These are phyloP conservation scores for Ettlia oleoabundans DNA, from an alignment of 139 green algal species.

Conservation along the genomic window DNA sequence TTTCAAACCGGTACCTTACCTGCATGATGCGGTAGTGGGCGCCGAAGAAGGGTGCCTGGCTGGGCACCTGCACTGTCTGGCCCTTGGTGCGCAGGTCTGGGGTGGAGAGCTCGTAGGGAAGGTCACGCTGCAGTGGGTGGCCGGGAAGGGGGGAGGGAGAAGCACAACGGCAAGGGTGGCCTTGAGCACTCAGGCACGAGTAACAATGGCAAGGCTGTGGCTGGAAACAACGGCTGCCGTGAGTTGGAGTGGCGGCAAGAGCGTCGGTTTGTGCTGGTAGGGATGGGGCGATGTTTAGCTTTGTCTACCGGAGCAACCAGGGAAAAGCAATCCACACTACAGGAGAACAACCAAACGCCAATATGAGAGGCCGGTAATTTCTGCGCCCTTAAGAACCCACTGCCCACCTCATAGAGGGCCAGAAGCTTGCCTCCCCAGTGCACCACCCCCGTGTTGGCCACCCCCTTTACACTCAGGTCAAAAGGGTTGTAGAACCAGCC, in stretches of 20 bases:
- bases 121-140: constrained; percentile 35
- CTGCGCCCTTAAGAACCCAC: not conserved
- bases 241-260: too few relatives aligned
- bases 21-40: constrained; percentile 52
- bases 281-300: too few relatives aligned
- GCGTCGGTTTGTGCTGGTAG: too few relatives aligned
- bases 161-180: too few relatives aligned
- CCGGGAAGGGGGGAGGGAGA: not conserved
- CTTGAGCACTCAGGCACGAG: too few relatives aligned
- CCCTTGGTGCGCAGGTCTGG: constrained; percentile 46
- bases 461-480: constrained; percentile 43
- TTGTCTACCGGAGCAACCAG: too few relatives aligned
- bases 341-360: too few relatives aligned
- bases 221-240: too few relatives aligned
- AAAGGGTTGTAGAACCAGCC: constrained; percentile 51
- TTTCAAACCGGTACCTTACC: too few relatives aligned
- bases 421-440: constrained; percentile 49
- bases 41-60: constrained; percentile 42
- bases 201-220: too few relatives aligned
- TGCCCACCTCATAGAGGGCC: constrained; percentile 52
- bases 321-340: too few relatives aligned
- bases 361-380: too few relatives aligned
- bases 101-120: constrained; percentile 52
- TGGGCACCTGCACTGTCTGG: constrained; percentile 25
- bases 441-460: constrained; percentile 52